Base-by-base conservation (phyloP, 768 basidiomycete genomes). In the Pleurotus ostreatus region DNA sequence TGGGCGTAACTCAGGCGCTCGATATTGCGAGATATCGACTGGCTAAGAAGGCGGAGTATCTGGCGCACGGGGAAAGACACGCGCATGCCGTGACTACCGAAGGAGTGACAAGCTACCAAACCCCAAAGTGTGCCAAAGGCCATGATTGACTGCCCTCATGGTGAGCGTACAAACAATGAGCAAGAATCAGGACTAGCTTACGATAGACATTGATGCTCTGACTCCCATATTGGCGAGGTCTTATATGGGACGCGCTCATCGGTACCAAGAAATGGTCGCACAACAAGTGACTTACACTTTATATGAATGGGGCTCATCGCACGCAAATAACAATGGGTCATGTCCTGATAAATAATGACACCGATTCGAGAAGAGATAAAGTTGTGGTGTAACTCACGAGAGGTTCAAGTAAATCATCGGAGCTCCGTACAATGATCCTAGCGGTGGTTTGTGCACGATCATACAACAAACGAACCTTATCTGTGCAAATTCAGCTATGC, bases 221-320 rank as follows among this genome's bases (percentile, higher is more conserved):
- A 92, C 89, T 38, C 83, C 84, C 89, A 93, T 91, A 63, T 92
- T 91, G 26, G 76, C 82, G 39, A 90, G 75, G 70, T 90, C 88
- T 86, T 59, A 16, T 3, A 22, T 30, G 16, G 15, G 8, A 7
- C n/a, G 18, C 26, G 30, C 20, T 46, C 54, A 26, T 56, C 61
- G 34, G 49, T 45, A 22, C 37, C 55, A n/a, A 58, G 60, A 49
- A n/a, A 16, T 40, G 30, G 40, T 25, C 41, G 5, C 40, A 43
- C 13, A 9, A 4, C 16, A 20, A 41, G 38, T 39, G 5, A 68
- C 80, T 26, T 59, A 86, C 85, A 92, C 71, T 90, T 84, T 58
- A 90, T 70, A 64, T 92, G 90, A 47, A 94, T 90, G 4, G 90
- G 91, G 60, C 86, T 88, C 89, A 94, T 92, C 0, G 89, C 89